Evolutionary conservation across 2,329 filamentous ascomycete genomes (phyloP).

Genomic region (Penicillium palitans): DNA sequence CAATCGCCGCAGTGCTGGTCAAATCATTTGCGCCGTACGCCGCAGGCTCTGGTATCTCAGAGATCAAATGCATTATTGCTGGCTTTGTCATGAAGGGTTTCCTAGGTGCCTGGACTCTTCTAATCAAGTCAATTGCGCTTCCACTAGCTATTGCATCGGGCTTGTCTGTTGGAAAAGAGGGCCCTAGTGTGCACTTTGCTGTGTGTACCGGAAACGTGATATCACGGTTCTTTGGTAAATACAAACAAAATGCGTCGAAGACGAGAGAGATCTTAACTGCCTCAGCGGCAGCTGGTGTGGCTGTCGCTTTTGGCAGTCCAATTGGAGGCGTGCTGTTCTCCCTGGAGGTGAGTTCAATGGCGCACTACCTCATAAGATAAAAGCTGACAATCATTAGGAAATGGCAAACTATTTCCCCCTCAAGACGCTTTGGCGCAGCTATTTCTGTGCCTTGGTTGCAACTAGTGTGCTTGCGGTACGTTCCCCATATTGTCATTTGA

Average conservation of each 20-base stretch:
- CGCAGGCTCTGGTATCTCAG: constrained; percentile 92
- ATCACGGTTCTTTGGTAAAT: constrained; percentile 88
- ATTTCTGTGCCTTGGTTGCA: constrained; percentile 94
- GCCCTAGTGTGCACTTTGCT: constrained; percentile 97
- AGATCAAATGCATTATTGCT: constrained; percentile 99
- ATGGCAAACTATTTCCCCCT: constrained; percentile 96
- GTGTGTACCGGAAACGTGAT: constrained; percentile 98
- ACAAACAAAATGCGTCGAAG: constrained; percentile 86
- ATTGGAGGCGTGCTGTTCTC: constrained; percentile 97
- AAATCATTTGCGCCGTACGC: constrained; percentile 93
- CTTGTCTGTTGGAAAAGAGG: constrained; percentile 93
- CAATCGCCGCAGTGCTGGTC: constrained; percentile 78
- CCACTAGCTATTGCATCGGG: constrained; percentile 92
- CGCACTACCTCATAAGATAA: not conserved
- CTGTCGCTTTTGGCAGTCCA: constrained; percentile 93
- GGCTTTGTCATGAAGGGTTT: constrained; percentile 99
- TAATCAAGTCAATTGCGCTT: constrained; percentile 91
- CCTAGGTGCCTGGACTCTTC: constrained; percentile 81
- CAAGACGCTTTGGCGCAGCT: constrained; percentile 97
- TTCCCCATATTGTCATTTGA: constrained; percentile 8
- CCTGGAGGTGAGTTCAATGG: constrained; percentile 60
- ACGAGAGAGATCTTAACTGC: constrained; percentile 93
- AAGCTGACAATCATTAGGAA: constrained; percentile 54
- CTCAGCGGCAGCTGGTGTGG: constrained; percentile 90
- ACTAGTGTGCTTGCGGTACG: constrained; percentile 79